Percentiles rank a stretch among this genome's conserved stretches.
These are phyloP conservation scores for Trichocladium antarcticum DNA, from an alignment of 495 filamentous ascomycete genomes.

Conservation along the genomic window DNA sequence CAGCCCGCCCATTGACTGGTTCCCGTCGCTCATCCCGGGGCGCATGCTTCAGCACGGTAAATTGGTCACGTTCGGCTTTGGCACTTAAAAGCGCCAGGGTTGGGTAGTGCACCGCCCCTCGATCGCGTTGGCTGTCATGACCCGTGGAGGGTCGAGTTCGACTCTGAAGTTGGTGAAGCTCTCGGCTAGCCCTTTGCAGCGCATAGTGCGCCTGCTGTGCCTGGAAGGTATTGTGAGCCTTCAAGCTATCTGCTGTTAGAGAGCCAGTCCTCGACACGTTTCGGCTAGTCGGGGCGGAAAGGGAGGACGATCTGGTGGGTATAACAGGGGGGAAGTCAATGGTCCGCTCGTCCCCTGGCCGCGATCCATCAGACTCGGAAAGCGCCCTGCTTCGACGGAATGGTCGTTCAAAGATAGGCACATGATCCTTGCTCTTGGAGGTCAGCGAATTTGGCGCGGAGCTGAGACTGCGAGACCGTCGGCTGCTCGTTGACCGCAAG, in stretches of 20 bases:
- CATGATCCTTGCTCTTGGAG: slow-evolving; percentile 26
- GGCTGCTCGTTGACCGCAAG: slow-evolving; percentile 44
- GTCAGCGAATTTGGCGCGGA: slow-evolving; percentile 30
- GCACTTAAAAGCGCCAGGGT: not conserved
- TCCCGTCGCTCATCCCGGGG: slow-evolving; percentile 28
- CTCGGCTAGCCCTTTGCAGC: slow-evolving; percentile 21
- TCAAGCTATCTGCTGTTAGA: slow-evolving; percentile 55
- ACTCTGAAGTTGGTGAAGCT: slow-evolving; percentile 21
- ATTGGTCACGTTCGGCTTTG: not conserved
- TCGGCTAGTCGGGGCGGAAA: slow-evolving; percentile 60
- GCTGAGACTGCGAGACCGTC: slow-evolving; percentile 35
- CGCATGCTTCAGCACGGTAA: slow-evolving; percentile 19
- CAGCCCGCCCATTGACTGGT: not conserved
- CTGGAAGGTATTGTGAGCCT: slow-evolving; percentile 43
- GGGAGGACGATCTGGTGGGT: slow-evolving; percentile 50
- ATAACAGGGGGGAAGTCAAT: slow-evolving; percentile 51
- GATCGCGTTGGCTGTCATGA: not conserved
- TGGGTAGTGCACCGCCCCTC: not conserved
- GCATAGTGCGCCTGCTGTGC: slow-evolving; percentile 22
- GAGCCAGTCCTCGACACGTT: slow-evolving; percentile 55
- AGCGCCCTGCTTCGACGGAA: slow-evolving; percentile 32
- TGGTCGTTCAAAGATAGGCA: slow-evolving; percentile 25
- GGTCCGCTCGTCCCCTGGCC: slow-evolving; percentile 38
- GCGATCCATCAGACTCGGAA: slow-evolving; percentile 39
- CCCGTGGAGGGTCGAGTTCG: not conserved